Base-by-base conservation (phyloP, 345 rosid genomes). In the Boechera divaricarpa region DNA sequence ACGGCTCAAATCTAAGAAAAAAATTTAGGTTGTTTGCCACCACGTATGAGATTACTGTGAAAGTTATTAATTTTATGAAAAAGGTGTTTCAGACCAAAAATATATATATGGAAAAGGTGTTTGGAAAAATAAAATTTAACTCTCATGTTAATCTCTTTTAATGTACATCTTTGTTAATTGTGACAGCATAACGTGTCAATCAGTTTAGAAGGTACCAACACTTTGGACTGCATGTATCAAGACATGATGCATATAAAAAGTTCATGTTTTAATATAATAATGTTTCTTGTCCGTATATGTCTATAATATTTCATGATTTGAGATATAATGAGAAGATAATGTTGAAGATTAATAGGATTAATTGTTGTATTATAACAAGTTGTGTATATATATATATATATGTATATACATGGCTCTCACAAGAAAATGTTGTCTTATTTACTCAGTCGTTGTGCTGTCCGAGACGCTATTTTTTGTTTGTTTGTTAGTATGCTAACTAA, bases 221-320 rank as follows among this genome's bases (percentile, higher is more conserved):
- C 6, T 47, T 32, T 7, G 16, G 29, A 8, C 28, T 58, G 4
- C 24, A 48, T 48, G 4, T 35, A 48, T 48, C 3, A 36, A 16
- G 7, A 13, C 60, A 52, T n/a, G 35, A 21, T 57, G 56, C 67
- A 60, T 72, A 60, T 60, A 56, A 16, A 2, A 15, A 36, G 58
- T 33, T 70, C 36, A 11, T 33, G 49, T 33, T 9, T 13, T 24
- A 18, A 9, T 24, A 48, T 13, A 47, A 33, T 10, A 26, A 10
- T 26, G 39, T 18, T 53, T 53, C 29, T 74, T 74, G 71, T 74
- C 47, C 49, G 78, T 74, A 42, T n/a, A 55, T 56, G 49, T 36
- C 10, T 54, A 41, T 54, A 63, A n/a, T 51, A 7, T 51, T 36
- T 62, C 13, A 36, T 41, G 60, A 62, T 38, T n/a, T 10, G 21